phyloP scores from a whole-genome alignment of 495 filamentous ascomycete species.

The Xylaria flabelliformis region DNA sequence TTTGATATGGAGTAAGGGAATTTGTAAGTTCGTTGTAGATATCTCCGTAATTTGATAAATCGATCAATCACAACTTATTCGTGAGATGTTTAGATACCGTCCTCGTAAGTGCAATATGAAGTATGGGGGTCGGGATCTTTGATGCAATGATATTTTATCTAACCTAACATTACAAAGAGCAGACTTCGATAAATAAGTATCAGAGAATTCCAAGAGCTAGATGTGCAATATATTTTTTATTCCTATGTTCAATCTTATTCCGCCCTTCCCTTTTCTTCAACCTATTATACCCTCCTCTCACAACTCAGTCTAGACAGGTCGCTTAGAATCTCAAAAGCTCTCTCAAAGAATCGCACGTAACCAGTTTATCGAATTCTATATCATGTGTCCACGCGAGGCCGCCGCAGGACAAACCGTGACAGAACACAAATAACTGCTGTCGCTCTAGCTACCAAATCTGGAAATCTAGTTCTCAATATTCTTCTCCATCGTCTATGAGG shows the following conservation, averaged over 20 bases:
- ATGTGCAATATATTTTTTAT: not conserved
- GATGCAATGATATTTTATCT: too few relatives aligned
- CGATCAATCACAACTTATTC: not conserved
- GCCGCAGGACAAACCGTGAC: not conserved
- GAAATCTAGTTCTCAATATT: not conserved
- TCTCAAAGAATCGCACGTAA: not conserved
- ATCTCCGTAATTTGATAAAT: constrained; percentile 1
- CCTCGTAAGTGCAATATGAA: not conserved
- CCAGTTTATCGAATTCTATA: not conserved
- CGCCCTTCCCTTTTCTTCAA: not conserved
- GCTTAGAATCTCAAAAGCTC: not conserved
- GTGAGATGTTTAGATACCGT: not conserved
- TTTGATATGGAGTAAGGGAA: not conserved
- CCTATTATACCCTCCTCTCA: not conserved
- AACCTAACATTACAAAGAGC: not conserved
- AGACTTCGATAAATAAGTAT: not conserved
- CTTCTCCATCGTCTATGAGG: not conserved
- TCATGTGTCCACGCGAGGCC: not conserved
- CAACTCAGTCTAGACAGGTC: not conserved
- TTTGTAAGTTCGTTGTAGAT: not conserved
- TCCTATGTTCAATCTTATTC: not conserved
- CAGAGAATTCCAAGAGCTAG: not conserved
- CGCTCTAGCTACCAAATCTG: not conserved
- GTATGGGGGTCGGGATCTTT: not conserved
- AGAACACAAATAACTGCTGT: not conserved